These are phyloP conservation scores for Boletellus sp. DNA, from an alignment of 768 basidiomycete species.

Conservation along the genomic window DNA sequence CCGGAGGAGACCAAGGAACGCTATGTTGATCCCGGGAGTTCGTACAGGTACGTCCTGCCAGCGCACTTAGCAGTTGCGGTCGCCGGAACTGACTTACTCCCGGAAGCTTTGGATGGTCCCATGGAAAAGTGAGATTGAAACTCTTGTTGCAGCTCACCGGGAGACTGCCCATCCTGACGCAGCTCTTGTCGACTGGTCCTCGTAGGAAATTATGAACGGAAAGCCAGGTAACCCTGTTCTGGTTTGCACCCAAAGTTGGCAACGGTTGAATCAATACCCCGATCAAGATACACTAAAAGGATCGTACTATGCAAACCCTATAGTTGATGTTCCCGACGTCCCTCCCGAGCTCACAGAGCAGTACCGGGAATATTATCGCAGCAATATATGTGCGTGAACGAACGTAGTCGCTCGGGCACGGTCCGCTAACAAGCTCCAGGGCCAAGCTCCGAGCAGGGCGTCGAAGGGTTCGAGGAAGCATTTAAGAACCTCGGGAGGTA, in stretches of 20 bases:
- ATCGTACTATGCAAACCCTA: conserved; percentile 85
- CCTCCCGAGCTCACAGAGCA: conserved; percentile 46
- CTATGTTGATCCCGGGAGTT: conserved; percentile 67
- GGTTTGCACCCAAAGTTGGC: background rate
- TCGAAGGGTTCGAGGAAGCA: conserved; percentile 78
- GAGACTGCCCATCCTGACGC: background rate
- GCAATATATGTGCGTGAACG: conserved; percentile 72
- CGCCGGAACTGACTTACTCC: background rate
- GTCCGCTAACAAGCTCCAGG: conserved; percentile 39
- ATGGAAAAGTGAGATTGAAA: conserved; percentile 78
- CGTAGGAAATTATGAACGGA: conserved; percentile 93
- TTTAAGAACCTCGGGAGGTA: conserved; percentile 84
- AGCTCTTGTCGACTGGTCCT: background rate
- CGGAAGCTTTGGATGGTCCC: conserved; percentile 91
- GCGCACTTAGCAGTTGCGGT: background rate
- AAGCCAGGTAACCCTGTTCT: conserved; percentile 54
- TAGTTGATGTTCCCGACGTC: conserved; percentile 64
- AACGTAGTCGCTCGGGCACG: background rate
- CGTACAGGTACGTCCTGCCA: conserved; percentile 60
- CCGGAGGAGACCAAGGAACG: conserved; percentile 65
- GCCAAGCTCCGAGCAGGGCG: conserved; percentile 54
- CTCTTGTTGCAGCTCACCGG: background rate
- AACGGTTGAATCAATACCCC: conserved; percentile 1
- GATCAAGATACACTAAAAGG: conserved; percentile 78
- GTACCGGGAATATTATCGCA: conserved; percentile 82